Base-by-base conservation (phyloP, 176 grass and related monocot species). In the Phragmites australis region DNA sequence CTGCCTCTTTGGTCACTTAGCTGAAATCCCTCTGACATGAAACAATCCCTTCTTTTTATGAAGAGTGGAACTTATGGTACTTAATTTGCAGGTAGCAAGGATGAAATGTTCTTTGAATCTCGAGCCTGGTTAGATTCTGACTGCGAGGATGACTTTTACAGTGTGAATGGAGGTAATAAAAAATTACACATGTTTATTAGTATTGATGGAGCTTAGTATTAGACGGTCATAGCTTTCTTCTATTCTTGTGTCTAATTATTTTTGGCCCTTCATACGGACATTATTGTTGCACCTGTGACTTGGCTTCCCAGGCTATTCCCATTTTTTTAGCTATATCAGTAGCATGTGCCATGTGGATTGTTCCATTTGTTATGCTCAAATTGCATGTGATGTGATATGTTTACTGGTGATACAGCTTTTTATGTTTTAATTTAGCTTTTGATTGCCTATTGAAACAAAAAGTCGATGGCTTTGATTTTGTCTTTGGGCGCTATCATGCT, bases 131-230 rank as follows among this genome's bases (percentile, higher is more conserved):
- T 94, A 52, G 96, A 95, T 57, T 99, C 96, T 44, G 96, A 99
- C 82, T 91, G 90, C 14, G 96, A 99, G 55, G 92, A 95, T 69
- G 96, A 99, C 85, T 99, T 99, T 52, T 93, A 84, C 79, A 99
- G 96, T 42, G 86, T 99, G 37, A 99, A 99, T 79, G 96, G 96
- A 95, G 96, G 96, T 95, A 89, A 74, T 65, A 56, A 70, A 76
- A 30, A 39, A 21, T 7, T 77, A 19, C 25, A 56, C 47, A 81
- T 61, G 39, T 19, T 63, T 55, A 47, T 45, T 43, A 41, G 6
- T 81, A 58, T 18, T 54, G 72, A 53, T 30, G 40, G 8, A 59
- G 50, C 65, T 84, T 62, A 68, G 44, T 21, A 27, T 37, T 84
- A n/a, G 6, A 34, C 23, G 31, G 6, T 37, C 31, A 27, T 7